phyloP scores from a whole-genome alignment of 2,329 filamentous ascomycete species.

The Cercospora brassicicola region DNA sequence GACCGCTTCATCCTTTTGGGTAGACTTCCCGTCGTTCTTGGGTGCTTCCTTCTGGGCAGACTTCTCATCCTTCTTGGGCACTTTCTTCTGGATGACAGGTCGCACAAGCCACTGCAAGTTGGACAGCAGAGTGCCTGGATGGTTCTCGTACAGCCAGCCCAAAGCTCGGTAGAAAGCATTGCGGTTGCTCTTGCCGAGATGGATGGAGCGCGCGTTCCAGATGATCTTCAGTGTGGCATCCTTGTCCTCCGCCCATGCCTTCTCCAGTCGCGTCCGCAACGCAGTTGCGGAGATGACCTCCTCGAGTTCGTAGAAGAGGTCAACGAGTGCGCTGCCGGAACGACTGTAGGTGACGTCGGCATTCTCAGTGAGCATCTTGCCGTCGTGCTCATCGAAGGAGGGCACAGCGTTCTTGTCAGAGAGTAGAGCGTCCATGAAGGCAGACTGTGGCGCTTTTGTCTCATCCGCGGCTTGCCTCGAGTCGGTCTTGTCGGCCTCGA shows the following conservation, averaged over 20 bases:
- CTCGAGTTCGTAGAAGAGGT: conserved; percentile 57
- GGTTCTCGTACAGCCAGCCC: conserved; percentile 58
- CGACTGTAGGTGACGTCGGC: conserved; percentile 52
- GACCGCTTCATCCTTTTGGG: conserved; percentile 42
- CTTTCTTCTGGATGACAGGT: conserved; percentile 58
- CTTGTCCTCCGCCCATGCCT: conserved; percentile 54
- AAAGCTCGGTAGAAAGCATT: conserved; percentile 45
- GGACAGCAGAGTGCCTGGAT: conserved; percentile 55
- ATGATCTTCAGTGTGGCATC: conserved; percentile 58
- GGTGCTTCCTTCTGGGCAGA: conserved; percentile 35
- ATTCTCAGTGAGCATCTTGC: conserved; percentile 56
- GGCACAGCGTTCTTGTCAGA: conserved; percentile 21
- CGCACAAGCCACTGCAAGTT: conserved; percentile 59
- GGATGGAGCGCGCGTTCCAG: conserved; percentile 62
- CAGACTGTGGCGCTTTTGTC: conserved; percentile 1
- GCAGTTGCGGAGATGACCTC: conserved; percentile 42
- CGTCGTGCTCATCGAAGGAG: conserved; percentile 27
- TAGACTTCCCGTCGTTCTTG: conserved; percentile 39
- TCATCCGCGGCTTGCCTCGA: not conserved
- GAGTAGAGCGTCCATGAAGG: conserved; percentile 28
- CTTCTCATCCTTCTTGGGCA: conserved; percentile 40
- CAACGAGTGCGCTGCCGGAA: conserved; percentile 50
- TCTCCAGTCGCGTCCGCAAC: conserved; percentile 47
- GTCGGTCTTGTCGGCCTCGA: not conserved
- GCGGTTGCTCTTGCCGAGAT: conserved; percentile 57